Evolutionary conservation across 495 filamentous ascomycete genomes (phyloP).

Genomic region (Collariella sp.): DNA sequence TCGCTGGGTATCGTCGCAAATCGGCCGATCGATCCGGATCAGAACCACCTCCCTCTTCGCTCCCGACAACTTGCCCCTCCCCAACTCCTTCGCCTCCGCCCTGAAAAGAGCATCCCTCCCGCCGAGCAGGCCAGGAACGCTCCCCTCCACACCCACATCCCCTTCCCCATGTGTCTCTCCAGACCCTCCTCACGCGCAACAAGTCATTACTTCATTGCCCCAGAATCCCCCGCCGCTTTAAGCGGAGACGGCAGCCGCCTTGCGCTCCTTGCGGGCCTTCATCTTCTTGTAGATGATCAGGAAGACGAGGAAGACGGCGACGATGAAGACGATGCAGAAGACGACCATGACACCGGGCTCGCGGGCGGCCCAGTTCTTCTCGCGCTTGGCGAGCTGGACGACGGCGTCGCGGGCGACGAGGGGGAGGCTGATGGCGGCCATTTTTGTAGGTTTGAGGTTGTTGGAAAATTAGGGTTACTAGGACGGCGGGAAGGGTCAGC

Average conservation of each 20-base stretch:
- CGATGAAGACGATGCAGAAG: slow-evolving; percentile 50
- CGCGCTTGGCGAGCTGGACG: slow-evolving; percentile 40
- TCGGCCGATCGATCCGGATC: slow-evolving; percentile 1
- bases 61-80: slow-evolving; percentile 2
- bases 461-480: background rate
- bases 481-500: slow-evolving; percentile 1
- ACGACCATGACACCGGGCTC: slow-evolving; percentile 51
- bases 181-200: background rate
- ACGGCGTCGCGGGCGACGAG: slow-evolving; percentile 41
- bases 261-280: slow-evolving; percentile 28
- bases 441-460: slow-evolving; percentile 20
- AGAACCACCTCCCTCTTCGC: background rate
- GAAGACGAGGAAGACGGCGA: slow-evolving; percentile 38
- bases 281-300: slow-evolving; percentile 41
- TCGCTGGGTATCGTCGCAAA: slow-evolving; percentile 16
- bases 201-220: slow-evolving; percentile 15
- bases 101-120: background rate
- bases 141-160: background rate
- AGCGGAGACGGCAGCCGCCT: slow-evolving; percentile 21
- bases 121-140: slow-evolving; percentile 6
- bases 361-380: slow-evolving; percentile 38
- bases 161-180: background rate
- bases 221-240: slow-evolving; percentile 5
- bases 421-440: slow-evolving; percentile 40
- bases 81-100: background rate